phyloP scores from a whole-genome alignment of 2,329 filamentous ascomycete species.

The Xylariaceae sp. region DNA sequence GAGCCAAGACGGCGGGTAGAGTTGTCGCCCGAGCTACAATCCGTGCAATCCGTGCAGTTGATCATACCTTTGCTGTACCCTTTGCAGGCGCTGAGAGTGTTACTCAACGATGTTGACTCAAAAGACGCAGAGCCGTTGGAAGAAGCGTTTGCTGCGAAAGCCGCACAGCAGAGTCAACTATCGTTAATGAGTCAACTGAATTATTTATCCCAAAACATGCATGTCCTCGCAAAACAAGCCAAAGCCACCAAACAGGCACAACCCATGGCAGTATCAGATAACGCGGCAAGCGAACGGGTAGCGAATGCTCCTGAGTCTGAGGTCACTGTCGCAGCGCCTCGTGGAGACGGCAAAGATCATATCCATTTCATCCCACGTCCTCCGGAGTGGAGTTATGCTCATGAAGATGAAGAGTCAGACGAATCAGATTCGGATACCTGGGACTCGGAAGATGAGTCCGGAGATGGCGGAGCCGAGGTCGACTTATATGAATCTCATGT shows the following conservation, averaged over 20 bases:
- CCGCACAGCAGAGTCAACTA: constrained; percentile 61
- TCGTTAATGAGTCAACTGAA: constrained; percentile 77
- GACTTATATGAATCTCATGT: constrained; percentile 31
- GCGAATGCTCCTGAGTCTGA: background rate
- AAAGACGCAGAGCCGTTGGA: constrained; percentile 68
- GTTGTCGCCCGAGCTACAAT: constrained; percentile 65
- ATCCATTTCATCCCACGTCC: constrained; percentile 76
- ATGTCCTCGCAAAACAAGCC: constrained; percentile 66
- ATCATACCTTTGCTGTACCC: constrained; percentile 76
- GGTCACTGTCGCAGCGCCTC: constrained; percentile 14
- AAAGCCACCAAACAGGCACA: constrained; percentile 35
- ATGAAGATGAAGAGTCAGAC: constrained; percentile 50
- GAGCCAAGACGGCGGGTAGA: constrained; percentile 66
- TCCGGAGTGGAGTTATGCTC: constrained; percentile 70
- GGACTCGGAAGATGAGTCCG: constrained; percentile 55
- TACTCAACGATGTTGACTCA: constrained; percentile 68
- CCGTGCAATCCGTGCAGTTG: constrained; percentile 68
- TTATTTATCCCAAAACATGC: constrained; percentile 74
- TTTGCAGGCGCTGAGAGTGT: constrained; percentile 68
- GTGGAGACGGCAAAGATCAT: constrained; percentile 62
- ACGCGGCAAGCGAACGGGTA: background rate
- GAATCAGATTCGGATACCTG: constrained; percentile 46
- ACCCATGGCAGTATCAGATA: constrained; percentile 4
- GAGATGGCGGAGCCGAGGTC: constrained; percentile 51
- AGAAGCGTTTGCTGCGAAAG: constrained; percentile 66